Percentiles rank a stretch among this genome's conserved stretches.
These are phyloP conservation scores for Penicillium sp. DNA, from an alignment of 2,329 filamentous ascomycete species.

Conservation along the genomic window DNA sequence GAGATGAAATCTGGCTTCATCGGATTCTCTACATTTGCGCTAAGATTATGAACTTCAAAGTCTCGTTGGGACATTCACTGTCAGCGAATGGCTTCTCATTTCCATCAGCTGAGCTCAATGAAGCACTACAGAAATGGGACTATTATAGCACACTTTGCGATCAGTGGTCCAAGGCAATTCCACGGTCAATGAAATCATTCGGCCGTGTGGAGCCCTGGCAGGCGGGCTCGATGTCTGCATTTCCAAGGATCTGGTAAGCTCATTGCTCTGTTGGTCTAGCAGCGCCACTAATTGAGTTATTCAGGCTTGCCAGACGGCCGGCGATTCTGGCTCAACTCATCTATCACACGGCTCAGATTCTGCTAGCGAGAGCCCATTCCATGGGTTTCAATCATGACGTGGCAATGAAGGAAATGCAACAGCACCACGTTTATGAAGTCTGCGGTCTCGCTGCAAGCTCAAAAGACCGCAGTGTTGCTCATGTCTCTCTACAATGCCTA, in stretches of 20 bases:
- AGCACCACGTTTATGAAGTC: constrained; percentile 72
- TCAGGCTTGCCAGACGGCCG: constrained; percentile 72
- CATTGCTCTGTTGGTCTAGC: background rate
- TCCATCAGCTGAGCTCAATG: constrained; percentile 58
- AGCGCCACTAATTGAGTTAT: constrained; percentile 4
- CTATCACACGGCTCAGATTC: constrained; percentile 78
- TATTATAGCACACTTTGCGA: constrained; percentile 75
- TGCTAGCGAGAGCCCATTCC: constrained; percentile 76
- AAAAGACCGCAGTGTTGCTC: constrained; percentile 73
- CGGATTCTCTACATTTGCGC: constrained; percentile 83
- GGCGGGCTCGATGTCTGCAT: constrained; percentile 63
- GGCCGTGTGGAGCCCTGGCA: constrained; percentile 66
- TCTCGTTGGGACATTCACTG: constrained; percentile 58
- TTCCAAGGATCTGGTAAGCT: constrained; percentile 77
- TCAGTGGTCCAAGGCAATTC: constrained; percentile 71
- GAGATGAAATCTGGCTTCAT: constrained; percentile 81
- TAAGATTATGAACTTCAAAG: constrained; percentile 79
- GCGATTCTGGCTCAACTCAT: constrained; percentile 78
- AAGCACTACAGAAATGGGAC: constrained; percentile 69
- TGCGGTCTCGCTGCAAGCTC: constrained; percentile 85
- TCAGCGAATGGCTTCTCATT: constrained; percentile 49
- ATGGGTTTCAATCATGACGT: constrained; percentile 52
- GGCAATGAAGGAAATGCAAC: constrained; percentile 64
- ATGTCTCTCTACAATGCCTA: constrained; percentile 71
- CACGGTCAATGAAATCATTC: constrained; percentile 80